Evolutionary conservation across 495 filamentous ascomycete genomes (phyloP), one percentile per base, ranked within the genome.

Genomic region (Talaromyces ruber): DNA sequence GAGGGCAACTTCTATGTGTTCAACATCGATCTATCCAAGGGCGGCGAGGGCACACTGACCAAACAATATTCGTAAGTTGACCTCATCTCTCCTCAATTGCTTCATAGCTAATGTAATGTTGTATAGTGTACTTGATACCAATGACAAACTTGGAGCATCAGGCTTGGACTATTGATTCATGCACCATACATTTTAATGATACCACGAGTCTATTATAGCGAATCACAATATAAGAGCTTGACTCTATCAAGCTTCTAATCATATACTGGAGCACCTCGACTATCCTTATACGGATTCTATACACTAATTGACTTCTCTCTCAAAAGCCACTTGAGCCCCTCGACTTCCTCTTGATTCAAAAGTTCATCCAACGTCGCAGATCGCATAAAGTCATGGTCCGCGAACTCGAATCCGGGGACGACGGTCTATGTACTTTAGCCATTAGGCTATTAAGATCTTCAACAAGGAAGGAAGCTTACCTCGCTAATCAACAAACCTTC

Each of bases 1-100:
- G 95, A 98, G 70, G 94, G 94, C 14, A 86, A 86, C 24, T 98
- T 96, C 67, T 97, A 93, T 65, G 90, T 98, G 16, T 98, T 90
- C 71, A 93, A 88, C 63, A 91, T 98, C 45, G 93, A 98, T 70
- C 82, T 98, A 80, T 92, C 96, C 56, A 91, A 88, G 64, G 94
- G 94, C 32, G 94, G 94, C n/a, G 94, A 98, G 74, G 94, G 95
- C 2, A 88, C 86, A 26, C 72, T 98, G 64, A 85, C 90, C 34
- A 95, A 95, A 70, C 91, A 95, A 71, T 96, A 90, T 67, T 91
- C 88, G 89, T 92, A 76, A 72, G 89, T 82, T 21, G 32, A 16
- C 25, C 30, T 61, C 18, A 34, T 34, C 0, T 8, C 58, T 51
- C 59, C 52, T 30, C 62, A 34, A 50, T 61, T 63, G 45, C 45